Evolutionary conservation across 805 yeast genomes (phyloP).

Genomic region (Yarrowia deformans): DNA sequence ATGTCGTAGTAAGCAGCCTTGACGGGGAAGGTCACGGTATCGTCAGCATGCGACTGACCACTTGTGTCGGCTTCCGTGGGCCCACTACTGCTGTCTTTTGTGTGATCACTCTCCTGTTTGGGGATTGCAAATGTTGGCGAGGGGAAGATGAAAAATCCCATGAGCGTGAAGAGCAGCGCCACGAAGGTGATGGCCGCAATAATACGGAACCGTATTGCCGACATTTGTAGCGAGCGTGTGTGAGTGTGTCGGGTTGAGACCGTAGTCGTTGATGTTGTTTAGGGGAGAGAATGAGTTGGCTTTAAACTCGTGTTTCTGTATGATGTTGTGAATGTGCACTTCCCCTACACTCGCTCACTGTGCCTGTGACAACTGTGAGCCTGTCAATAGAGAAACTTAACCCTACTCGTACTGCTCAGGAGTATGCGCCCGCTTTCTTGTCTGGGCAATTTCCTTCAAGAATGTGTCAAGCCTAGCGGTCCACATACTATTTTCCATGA

Average conservation of each 20-base stretch:
- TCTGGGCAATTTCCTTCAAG: background rate
- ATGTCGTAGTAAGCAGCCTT: slow-evolving; percentile 25
- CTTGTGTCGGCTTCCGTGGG: background rate
- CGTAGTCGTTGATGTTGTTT: background rate
- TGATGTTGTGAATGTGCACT: background rate
- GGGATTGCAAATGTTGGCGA: slow-evolving; percentile 1
- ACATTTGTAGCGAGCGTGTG: slow-evolving; percentile 10
- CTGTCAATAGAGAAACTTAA: background rate
- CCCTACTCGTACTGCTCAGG: background rate
- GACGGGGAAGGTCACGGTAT: background rate
- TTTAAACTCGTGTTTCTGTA: background rate
- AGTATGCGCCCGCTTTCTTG: too few species aligned
- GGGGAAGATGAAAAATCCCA: slow-evolving; percentile 5
- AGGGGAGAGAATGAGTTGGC: background rate
- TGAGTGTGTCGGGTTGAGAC: too few species aligned
- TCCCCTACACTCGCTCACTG: background rate
- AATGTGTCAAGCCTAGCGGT: background rate
- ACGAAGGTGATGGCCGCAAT: slow-evolving; percentile 8
- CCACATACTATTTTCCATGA: background rate
- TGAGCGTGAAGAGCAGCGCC: slow-evolving; percentile 7
- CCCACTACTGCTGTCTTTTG: background rate
- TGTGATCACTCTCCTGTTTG: background rate
- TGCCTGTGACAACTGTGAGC: background rate
- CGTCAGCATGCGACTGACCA: background rate
- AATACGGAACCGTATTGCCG: slow-evolving; percentile 28